Evolutionary conservation across 305 asterid species (phyloP).

Genomic region (Coffea humblotiana): DNA sequence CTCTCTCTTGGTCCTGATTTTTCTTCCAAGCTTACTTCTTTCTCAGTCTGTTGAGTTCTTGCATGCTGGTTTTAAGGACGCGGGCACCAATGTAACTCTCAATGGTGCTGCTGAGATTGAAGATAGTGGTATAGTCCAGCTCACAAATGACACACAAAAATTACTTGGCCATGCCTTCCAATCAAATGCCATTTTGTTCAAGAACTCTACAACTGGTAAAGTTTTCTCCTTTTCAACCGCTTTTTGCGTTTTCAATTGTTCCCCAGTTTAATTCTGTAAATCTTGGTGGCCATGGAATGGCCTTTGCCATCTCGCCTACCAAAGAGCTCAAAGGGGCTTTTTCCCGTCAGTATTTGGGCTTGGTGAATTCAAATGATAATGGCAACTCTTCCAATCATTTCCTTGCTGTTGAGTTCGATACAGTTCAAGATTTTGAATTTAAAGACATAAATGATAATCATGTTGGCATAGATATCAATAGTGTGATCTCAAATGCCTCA

Average conservation of each 20-base stretch:
- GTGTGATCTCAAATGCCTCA: conserved; percentile 51
- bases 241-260: conserved; percentile 43
- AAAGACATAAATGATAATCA: conserved; percentile 65
- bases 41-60: conserved; percentile 40
- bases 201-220: conserved; percentile 24
- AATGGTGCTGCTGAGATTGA: conserved; percentile 33
- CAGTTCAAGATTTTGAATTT: conserved; percentile 49
- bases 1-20: conserved; percentile 26
- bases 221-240: conserved; percentile 37
- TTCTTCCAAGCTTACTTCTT: conserved; percentile 30
- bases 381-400: conserved; percentile 64
- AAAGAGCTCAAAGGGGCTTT: conserved; percentile 43
- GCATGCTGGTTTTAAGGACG: conserved; percentile 46
- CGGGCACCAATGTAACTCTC: conserved; percentile 21
- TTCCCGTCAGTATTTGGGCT: conserved; percentile 60
- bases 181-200: conserved; percentile 25
- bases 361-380: conserved; percentile 33
- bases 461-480: conserved; percentile 65
- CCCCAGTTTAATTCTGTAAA: conserved; percentile 29
- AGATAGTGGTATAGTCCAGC: conserved; percentile 28
- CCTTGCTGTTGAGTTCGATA: conserved; percentile 70
- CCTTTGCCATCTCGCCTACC: conserved; percentile 35
- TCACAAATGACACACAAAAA: conserved; percentile 27
- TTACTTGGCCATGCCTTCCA: conserved; percentile 37
- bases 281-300: conserved; percentile 43